phyloP scores from a whole-genome alignment of 441 rosid species.

The Sinapis alba region DNA sequence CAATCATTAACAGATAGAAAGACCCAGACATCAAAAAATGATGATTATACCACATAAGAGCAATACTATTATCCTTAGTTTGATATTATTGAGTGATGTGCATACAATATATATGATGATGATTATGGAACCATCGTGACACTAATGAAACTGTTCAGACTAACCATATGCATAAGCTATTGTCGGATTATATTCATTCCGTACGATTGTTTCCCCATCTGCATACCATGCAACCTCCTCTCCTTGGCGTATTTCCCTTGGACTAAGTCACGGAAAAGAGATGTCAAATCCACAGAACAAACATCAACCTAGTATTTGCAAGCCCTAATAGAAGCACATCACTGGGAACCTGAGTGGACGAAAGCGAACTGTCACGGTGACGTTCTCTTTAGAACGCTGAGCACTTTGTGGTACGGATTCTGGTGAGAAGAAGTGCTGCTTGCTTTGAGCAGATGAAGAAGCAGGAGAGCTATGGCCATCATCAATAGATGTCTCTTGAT shows the following conservation, averaged over 20 bases:
- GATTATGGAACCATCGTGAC: slow-evolving; percentile 4
- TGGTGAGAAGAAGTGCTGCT: slow-evolving; percentile 69
- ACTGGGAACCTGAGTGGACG: slow-evolving; percentile 84
- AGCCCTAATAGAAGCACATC: slow-evolving; percentile 2
- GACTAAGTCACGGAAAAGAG: slow-evolving; percentile 53
- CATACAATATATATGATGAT: slow-evolving; percentile 2
- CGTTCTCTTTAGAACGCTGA: slow-evolving; percentile 85
- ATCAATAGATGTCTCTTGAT: slow-evolving; percentile 75
- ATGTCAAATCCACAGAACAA: slow-evolving; percentile 30
- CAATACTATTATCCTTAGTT: slow-evolving; percentile 10
- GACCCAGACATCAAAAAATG: slow-evolving; percentile 7
- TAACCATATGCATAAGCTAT: slow-evolving; percentile 97
- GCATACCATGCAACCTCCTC: slow-evolving; percentile 99
- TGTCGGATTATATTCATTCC: slow-evolving; percentile 84
- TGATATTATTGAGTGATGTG: neutral
- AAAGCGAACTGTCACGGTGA: slow-evolving; percentile 95
- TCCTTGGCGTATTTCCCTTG: slow-evolving; percentile 97
- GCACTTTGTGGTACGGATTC: slow-evolving; percentile 48
- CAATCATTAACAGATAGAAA: slow-evolving; percentile 23
- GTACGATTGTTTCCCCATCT: slow-evolving; percentile 92
- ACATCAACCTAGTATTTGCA: neutral
- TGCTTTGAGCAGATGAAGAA: slow-evolving; percentile 89
- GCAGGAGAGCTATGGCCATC: slow-evolving; percentile 98
- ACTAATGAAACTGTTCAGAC: slow-evolving; percentile 22
- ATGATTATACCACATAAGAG: neutral